phyloP scores from a whole-genome alignment of 371 early-diverging fungal species.

The Apophysomyces ossiformis region DNA sequence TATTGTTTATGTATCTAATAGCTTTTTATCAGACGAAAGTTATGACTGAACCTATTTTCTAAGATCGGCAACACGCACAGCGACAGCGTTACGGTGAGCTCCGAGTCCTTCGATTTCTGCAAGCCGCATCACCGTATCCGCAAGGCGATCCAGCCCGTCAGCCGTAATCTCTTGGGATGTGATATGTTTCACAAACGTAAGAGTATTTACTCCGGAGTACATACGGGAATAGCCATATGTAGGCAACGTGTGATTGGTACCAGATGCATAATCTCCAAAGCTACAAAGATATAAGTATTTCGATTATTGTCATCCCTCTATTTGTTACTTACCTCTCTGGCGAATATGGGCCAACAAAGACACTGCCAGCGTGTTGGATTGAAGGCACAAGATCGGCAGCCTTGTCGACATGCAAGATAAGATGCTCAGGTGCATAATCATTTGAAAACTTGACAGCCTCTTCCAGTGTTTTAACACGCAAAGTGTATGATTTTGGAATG shows the following conservation, averaged over 20 bases:
- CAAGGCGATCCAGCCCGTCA: slow-evolving; percentile 86
- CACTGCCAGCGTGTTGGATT: slow-evolving; percentile 92
- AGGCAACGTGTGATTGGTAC: slow-evolving; percentile 99
- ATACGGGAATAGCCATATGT: slow-evolving; percentile 97
- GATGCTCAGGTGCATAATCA: slow-evolving; percentile 96
- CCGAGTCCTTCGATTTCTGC: slow-evolving; percentile 95
- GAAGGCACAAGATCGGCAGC: slow-evolving; percentile 66
- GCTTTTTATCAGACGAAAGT: too few relatives aligned
- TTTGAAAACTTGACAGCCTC: slow-evolving; percentile 92
- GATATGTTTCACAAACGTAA: slow-evolving; percentile 94
- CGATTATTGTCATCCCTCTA: background rate
- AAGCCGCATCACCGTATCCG: slow-evolving; percentile 88
- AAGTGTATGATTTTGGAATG: slow-evolving; percentile 82
- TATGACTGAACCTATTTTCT: slow-evolving; percentile 37
- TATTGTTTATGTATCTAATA: too few relatives aligned
- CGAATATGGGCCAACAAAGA: slow-evolving; percentile 95
- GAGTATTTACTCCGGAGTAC: slow-evolving; percentile 97
- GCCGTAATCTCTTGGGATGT: slow-evolving; percentile 91
- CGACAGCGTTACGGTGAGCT: slow-evolving; percentile 96
- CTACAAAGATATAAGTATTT: slow-evolving; percentile 36
- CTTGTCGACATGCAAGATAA: slow-evolving; percentile 89
- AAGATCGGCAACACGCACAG: slow-evolving; percentile 79
- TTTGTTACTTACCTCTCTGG: slow-evolving; percentile 78
- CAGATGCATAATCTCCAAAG: slow-evolving; percentile 98
- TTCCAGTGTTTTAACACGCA: slow-evolving; percentile 69